Percentiles rank a stretch among this genome's conserved stretches.
These are phyloP conservation scores for Umbelopsis vinacea DNA, from an alignment of 192 early-diverging fungal species.

Conservation along the genomic window DNA sequence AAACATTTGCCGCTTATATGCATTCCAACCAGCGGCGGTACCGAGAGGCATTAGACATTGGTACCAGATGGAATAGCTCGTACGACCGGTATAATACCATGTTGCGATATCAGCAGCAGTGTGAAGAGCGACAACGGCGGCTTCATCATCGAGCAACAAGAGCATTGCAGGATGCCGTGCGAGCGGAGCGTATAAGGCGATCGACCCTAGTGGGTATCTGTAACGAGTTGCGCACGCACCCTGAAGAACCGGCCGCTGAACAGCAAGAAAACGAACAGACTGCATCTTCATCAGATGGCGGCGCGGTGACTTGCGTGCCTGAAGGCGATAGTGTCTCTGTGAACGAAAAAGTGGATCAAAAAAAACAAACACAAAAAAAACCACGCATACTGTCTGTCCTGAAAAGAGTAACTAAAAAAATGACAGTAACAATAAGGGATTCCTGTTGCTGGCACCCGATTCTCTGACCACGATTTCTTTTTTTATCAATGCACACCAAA, in stretches of 20 bases:
- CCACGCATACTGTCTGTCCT: background rate
- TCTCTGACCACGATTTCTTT: background rate
- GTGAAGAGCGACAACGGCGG: conserved; percentile 1
- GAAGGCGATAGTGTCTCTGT: background rate
- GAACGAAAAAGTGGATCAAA: background rate
- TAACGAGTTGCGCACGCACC: background rate
- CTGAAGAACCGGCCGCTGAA: background rate
- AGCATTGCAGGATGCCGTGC: conserved; percentile 1
- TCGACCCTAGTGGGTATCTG: conserved; percentile 1
- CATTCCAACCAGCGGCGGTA: background rate
- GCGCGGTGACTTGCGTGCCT: background rate
- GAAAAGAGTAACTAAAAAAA: conserved; percentile 1
- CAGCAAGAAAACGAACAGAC: too few relatives aligned
- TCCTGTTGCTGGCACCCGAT: conserved; percentile 14
- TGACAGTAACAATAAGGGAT: conserved; percentile 2
- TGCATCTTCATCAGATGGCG: background rate
- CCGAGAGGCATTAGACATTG: conserved; percentile 4
- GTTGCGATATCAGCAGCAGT: conserved; percentile 3
- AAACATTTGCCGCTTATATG: background rate
- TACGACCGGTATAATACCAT: background rate
- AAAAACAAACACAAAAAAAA: background rate
- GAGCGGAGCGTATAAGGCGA: background rate
- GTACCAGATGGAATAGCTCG: conserved; percentile 13
- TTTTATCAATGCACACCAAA: background rate
- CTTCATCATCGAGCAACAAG: conserved; percentile 1